Conservation (phyloP, 257 asterid species). For the Echium plantagineum region DNA sequence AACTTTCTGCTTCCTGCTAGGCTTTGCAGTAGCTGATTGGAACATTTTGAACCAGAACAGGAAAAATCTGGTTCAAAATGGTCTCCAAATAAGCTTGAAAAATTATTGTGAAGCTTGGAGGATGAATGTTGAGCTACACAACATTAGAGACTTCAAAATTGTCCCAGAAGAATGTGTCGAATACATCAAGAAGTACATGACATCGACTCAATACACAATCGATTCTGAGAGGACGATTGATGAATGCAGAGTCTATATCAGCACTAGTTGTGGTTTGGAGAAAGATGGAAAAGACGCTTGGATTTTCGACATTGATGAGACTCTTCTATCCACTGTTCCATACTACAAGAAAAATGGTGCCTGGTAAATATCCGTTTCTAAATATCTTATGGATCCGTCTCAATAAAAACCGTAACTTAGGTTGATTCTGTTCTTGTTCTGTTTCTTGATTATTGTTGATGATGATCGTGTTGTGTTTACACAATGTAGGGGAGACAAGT, state of each 20-base stretch:
- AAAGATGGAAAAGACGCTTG: conserved; percentile 46
- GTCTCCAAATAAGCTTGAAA: conserved; percentile 36
- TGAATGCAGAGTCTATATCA: conserved; percentile 30
- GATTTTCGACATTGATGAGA: conserved; percentile 54
- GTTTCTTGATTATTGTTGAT: neutral
- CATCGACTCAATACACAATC: conserved; percentile 46
- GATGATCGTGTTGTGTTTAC: neutral
- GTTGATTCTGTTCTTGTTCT: too few species aligned
- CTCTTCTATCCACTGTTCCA: conserved; percentile 49
- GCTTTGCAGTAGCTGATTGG: conserved; percentile 37
- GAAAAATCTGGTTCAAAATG: too few species aligned
- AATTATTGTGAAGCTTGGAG: conserved; percentile 62
- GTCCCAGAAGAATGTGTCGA: conserved; percentile 54
- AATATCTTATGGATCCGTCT: too few species aligned
- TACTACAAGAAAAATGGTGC: conserved; percentile 43
- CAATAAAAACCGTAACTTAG: too few species aligned
- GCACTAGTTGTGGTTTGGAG: conserved; percentile 29
- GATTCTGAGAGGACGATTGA: conserved; percentile 42
- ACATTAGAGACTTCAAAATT: conserved; percentile 28
- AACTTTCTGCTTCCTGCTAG: conserved; percentile 11
- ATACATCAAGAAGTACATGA: conserved; percentile 41
- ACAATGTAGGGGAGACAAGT: conserved; percentile 9
- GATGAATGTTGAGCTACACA: conserved; percentile 58
- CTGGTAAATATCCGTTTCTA: conserved; percentile 20
- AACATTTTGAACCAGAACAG: conserved; percentile 32